Base-by-base conservation (phyloP, 352 stramenopile genomes). In the Phytopythium oedochilum region DNA sequence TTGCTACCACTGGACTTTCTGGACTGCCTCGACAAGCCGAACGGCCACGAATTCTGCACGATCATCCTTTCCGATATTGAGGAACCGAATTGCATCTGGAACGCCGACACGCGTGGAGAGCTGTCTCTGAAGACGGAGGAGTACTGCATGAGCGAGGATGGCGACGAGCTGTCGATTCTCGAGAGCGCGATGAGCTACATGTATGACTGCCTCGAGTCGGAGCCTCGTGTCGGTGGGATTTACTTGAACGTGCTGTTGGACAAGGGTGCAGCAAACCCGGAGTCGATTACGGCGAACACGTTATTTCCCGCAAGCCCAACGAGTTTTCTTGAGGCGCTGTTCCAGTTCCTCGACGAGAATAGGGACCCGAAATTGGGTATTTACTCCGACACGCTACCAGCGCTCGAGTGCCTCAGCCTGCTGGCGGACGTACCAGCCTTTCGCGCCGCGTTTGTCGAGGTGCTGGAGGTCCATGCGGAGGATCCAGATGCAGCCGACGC, bases 271-370 rank as follows among this genome's bases (percentile, higher is more conserved):
- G 40, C 25, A 0, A 57, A 77, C 10, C 76, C 67, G 1, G 62
- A 77, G 12, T 43, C 61, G 0, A 77, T 93, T 42, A 81, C 73
- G 1, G 68, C 70, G 8, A 69, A 83, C n/a, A 74, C 60, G 20
- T 38, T 91, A 28, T 85, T 86, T 31, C 73, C 79, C 1, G 70
- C 61, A 15, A 82, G 73, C 8, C 71, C 76, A 5, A 55, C 74
- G 32, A 72, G 78, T 22, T 89, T 93, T 39, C 48, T 93, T 4
- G 71, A 83, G 50, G 62, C 71, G 3, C 59, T 93, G 6, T 89
- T 93, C 47, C 60, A 78, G 40, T 93, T 93, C 55, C 53, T 93
- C 39, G 86, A 91, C 47, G 78, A 89, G 49, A 93, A 91, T 36
- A 73, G 75, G 35, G 76, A 93, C 38, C 83, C 80, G 3, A 78